Conservation (phyloP, 805 yeast genomes). For the Pichia sporocuriosa region DNA sequence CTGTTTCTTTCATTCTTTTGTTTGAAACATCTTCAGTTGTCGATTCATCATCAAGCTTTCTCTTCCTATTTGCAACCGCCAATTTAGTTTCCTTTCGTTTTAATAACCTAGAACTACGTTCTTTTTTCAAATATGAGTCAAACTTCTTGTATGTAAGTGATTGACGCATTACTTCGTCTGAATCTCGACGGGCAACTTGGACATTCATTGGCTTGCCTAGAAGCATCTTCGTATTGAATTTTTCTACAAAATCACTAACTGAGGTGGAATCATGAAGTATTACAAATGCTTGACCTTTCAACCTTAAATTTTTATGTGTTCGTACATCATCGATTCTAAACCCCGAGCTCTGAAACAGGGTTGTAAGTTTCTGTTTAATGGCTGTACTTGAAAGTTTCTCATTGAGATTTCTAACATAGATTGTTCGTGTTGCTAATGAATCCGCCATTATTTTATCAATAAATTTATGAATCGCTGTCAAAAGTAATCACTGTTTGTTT, state of each 20-base stretch:
- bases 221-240: conserved; percentile 35
- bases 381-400: conserved; percentile 55
- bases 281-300: conserved; percentile 81
- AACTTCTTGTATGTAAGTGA: conserved; percentile 8
- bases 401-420: conserved; percentile 58
- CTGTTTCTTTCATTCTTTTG: not conserved
- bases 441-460: too few species aligned
- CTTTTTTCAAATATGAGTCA: conserved; percentile 15
- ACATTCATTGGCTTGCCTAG: conserved; percentile 45
- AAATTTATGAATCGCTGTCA: too few species aligned
- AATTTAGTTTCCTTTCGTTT: conserved; percentile 17
- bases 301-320: conserved; percentile 53
- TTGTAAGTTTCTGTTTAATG: conserved; percentile 37
- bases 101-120: conserved; percentile 11
- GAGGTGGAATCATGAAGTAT: conserved; percentile 39
- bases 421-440: too few species aligned
- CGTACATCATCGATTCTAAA: conserved; percentile 39
- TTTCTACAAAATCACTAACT: conserved; percentile 42
- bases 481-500: too few species aligned
- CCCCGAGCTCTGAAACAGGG: conserved; percentile 42
- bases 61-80: conserved; percentile 15
- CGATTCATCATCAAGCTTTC: conserved; percentile 16
- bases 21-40: not conserved
- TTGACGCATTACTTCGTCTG: conserved; percentile 32
- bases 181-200: conserved; percentile 35